Conservation (phyloP, 2,329 filamentous ascomycete species). For the Exophiala bonariae region DNA sequence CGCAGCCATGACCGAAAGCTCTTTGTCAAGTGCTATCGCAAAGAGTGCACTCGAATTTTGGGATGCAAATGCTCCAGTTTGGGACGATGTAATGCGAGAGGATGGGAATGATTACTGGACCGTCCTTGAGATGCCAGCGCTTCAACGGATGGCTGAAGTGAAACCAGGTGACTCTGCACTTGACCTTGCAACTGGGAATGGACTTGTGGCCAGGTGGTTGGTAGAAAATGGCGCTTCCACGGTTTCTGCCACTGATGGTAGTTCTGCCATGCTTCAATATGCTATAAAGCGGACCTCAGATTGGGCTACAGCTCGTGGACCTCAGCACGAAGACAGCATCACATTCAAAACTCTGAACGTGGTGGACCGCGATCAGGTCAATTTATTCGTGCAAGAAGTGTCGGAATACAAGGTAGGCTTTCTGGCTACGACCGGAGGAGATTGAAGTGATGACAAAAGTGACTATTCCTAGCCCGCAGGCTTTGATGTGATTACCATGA, state of each 20-base stretch:
- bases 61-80: slow-evolving; percentile 44
- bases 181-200: slow-evolving; percentile 54
- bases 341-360: not conserved
- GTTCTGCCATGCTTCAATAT: slow-evolving; percentile 35
- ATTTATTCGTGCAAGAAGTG: not conserved
- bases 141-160: slow-evolving; percentile 37
- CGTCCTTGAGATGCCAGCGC: slow-evolving; percentile 42
- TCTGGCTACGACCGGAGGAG: no score
- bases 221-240: slow-evolving; percentile 33
- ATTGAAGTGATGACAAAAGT: not conserved
- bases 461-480: slow-evolving; percentile 25
- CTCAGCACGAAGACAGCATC: not conserved
- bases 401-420: not conserved
- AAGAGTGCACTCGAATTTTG: slow-evolving; percentile 29
- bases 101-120: slow-evolving; percentile 49
- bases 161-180: slow-evolving; percentile 37
- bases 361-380: not conserved
- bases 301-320: not conserved
- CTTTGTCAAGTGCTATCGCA: not conserved
- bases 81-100: slow-evolving; percentile 43
- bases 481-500: slow-evolving; percentile 49
- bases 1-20: not conserved
- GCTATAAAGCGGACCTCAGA: not conserved
- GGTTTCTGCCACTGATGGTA: slow-evolving; percentile 50
- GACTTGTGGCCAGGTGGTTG: slow-evolving; percentile 49